Evolutionary conservation across 1,139 yeast species (phyloP), one percentile per base, ranked within the genome.

Genomic region (Nakaseomyces kungkrabaensis): DNA sequence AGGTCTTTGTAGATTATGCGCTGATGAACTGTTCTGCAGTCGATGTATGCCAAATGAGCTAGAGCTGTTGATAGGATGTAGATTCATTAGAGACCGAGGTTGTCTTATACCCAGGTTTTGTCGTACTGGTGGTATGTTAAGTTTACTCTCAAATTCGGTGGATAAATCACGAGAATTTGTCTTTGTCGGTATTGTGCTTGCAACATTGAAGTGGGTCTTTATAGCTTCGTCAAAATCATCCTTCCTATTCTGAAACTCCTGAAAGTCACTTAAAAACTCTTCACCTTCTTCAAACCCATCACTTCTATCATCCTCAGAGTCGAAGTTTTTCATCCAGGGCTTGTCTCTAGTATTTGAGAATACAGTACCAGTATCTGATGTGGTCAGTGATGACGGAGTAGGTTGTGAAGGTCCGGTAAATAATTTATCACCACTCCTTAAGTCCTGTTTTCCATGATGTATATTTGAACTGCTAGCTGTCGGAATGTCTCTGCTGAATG

Each of bases 21-120:
- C 58, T 4, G 67, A 61, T 44, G 57, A 49, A 45, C 66, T 61
- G 43, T 52, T 59, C 26, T 59, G 58, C 31, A 62, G 40, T 44
- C 34, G 22, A 29, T 41, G 44, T n/a, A 26, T 4, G 11, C 32
- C 32, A 13, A 27, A 41, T 4, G 44, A 27, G 44, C 25, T 41
- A 5, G 33, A 27, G 25, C 25, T 45, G 9, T 46, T 48, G 22
- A 48, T 48, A 27, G 56, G 46, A 38, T 58, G 57, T 38, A 63
- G 48, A 24, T 62, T 59, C 57, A 59, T 54, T 63, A 62, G 60
- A 0, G 67, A 62, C 40, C 59, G 56, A 4, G 64, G 67, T 45
- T 62, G 65, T 48, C 59, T 58, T 11, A 59, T 43, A 7, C 46
- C 51, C 40, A 33, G 5, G 2, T 17, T 41, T 26, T 41, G 51